Conservation (phyloP, 495 filamentous ascomycete species). For the Hyaloscypha bicolor region DNA sequence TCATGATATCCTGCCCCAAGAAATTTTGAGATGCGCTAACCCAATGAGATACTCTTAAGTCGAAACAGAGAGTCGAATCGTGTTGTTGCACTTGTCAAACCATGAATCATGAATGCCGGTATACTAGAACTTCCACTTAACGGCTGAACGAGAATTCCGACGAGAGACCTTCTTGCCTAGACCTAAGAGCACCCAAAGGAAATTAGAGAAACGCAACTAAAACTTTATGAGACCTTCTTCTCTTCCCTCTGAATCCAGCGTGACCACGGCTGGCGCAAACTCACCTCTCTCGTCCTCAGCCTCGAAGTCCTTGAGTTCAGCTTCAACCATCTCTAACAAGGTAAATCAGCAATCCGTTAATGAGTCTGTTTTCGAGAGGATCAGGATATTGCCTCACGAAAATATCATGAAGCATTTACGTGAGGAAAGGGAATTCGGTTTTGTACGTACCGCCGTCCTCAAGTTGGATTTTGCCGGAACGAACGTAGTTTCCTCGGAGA, state of each 20-base stretch:
- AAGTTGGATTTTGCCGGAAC: conserved; percentile 55
- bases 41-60: conserved; percentile 16
- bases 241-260: conserved; percentile 56
- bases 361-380: conserved; percentile 36
- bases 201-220: conserved; percentile 33
- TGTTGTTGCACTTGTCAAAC: conserved; percentile 22
- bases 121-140: conserved; percentile 27
- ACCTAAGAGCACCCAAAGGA: conserved; percentile 24
- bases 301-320: conserved; percentile 74
- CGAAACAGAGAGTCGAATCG: conserved; percentile 20
- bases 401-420: neutral
- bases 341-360: neutral
- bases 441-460: conserved; percentile 21
- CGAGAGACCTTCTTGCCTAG: conserved; percentile 14
- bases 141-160: conserved; percentile 13
- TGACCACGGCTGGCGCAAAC: conserved; percentile 73
- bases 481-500: conserved; percentile 39
- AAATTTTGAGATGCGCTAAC: conserved; percentile 17
- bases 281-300: conserved; percentile 86
- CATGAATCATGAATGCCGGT: neutral
- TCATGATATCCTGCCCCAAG: conserved; percentile 20
- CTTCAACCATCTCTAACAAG: conserved; percentile 63
- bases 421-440: neutral
- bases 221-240: conserved; percentile 52
- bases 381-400: neutral